phyloP scores from a whole-genome alignment of 106 monocot genomes.

The Dendrobium officinale region DNA sequence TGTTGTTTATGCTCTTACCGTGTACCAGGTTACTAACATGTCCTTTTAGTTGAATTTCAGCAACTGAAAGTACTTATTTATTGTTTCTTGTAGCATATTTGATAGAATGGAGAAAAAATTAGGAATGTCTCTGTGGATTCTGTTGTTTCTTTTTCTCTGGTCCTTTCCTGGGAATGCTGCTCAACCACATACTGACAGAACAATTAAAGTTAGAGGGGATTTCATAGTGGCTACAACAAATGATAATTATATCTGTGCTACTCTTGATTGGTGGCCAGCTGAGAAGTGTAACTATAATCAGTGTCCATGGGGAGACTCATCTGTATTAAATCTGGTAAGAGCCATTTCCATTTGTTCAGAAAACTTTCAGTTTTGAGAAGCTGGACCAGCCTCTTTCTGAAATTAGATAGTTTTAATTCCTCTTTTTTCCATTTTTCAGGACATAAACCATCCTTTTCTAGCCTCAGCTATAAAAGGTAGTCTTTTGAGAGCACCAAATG shows the following conservation, averaged over 20 bases:
- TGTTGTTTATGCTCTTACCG: too few species aligned
- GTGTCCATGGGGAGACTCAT: constrained; percentile 82
- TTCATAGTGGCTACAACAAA: constrained; percentile 43
- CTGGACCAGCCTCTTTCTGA: not conserved
- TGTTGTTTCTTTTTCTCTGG: constrained; percentile 34
- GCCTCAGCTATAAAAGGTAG: constrained; percentile 63
- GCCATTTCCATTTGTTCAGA: not conserved
- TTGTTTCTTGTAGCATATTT: not conserved
- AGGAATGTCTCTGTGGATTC: constrained; percentile 13
- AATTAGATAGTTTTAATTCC: not conserved
- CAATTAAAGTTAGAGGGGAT: constrained; percentile 46
- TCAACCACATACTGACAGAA: constrained; percentile 24
- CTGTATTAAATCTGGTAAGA: constrained; percentile 37
- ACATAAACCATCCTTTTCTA: constrained; percentile 55
- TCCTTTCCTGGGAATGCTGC: constrained; percentile 27
- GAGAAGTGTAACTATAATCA: constrained; percentile 85
- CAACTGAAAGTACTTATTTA: not conserved
- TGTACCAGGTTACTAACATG: not conserved
- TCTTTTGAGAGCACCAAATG: not conserved
- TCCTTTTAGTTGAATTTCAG: not conserved
- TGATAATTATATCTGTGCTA: constrained; percentile 75
- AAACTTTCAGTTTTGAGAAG: not conserved
- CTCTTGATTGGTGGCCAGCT: constrained; percentile 97
- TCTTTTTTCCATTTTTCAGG: constrained; percentile 25
- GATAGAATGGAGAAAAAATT: not conserved